phyloP scores from a whole-genome alignment of 1,284 basidiomycete genomes.

The Rhizoctonia solani region DNA sequence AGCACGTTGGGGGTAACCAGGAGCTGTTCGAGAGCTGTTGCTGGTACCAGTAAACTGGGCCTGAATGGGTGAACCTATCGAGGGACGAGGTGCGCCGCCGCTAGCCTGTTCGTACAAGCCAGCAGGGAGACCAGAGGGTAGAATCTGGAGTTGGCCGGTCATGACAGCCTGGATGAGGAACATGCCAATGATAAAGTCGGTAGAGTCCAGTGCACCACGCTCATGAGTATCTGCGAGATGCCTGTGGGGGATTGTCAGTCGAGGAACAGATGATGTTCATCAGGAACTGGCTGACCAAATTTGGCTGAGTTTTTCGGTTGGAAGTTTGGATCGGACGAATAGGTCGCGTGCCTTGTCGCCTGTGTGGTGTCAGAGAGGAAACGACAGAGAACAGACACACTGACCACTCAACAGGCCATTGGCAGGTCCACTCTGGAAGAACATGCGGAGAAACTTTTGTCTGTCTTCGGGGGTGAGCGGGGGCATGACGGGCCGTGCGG shows the following conservation, averaged over 20 bases:
- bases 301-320: slow-evolving; percentile 86
- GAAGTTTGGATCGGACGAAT: slow-evolving; percentile 91
- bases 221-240: slow-evolving; percentile 93
- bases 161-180: slow-evolving; percentile 91
- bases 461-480: slow-evolving; percentile 77
- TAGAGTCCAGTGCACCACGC: slow-evolving; percentile 84
- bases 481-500: slow-evolving; percentile 51
- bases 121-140: slow-evolving; percentile 83
- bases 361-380: slow-evolving; percentile 41
- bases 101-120: slow-evolving; percentile 88
- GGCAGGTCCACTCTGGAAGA: slow-evolving; percentile 70
- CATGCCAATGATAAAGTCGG: slow-evolving; percentile 98
- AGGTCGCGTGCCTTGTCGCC: slow-evolving; percentile 92
- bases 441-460: slow-evolving; percentile 80
- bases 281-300: slow-evolving; percentile 70
- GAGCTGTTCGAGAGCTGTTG: slow-evolving; percentile 61
- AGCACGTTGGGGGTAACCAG: slow-evolving; percentile 47
- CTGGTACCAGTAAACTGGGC: slow-evolving; percentile 38
- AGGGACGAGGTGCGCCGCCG: slow-evolving; percentile 49
- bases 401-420: slow-evolving; percentile 78
- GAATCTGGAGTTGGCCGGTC: slow-evolving; percentile 73
- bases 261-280: not conserved
- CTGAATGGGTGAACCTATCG: slow-evolving; percentile 37
- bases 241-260: slow-evolving; percentile 53
- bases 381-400: slow-evolving; percentile 41